phyloP scores from a whole-genome alignment of 2,329 filamentous ascomycete genomes.

The Fusarium multiceps region DNA sequence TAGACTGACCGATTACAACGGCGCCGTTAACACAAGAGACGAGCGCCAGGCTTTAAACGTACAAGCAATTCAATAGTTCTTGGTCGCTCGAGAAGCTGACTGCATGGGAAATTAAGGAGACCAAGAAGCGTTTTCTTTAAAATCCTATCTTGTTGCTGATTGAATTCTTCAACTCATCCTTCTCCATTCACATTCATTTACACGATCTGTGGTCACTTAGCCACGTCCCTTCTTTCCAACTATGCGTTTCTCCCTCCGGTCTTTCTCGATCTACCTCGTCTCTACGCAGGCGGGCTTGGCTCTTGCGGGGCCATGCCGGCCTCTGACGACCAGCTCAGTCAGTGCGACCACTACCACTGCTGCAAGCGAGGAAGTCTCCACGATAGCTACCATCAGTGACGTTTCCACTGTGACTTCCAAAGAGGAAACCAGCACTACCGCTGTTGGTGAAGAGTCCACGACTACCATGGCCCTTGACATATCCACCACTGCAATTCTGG shows the following conservation, averaged over 20 bases:
- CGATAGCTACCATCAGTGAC: neutral
- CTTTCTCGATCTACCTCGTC: neutral
- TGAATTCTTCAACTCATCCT: neutral
- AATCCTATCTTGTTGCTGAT: neutral
- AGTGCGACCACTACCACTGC: neutral
- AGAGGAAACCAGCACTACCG: neutral
- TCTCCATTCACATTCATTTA: neutral
- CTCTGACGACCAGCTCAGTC: neutral
- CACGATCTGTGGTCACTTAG: neutral
- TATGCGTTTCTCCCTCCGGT: neutral
- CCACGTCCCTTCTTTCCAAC: neutral
- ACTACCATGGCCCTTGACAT: neutral
- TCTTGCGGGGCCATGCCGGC: neutral
- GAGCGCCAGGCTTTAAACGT: neutral
- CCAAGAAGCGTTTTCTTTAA: neutral
- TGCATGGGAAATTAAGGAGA: neutral
- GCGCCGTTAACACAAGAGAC: neutral
- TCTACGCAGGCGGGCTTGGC: neutral
- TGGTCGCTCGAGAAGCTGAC: accelerated
- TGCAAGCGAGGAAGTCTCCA: neutral
- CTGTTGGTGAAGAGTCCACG: neutral
- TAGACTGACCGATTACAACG: neutral
- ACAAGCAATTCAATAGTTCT: neutral
- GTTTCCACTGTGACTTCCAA: neutral
- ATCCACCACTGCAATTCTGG: neutral